A percentile compares a stretch with the other conserved stretches of the same genome.
Conservation (phyloP, 352 stramenopile species). For the Pythium biforme region DNA sequence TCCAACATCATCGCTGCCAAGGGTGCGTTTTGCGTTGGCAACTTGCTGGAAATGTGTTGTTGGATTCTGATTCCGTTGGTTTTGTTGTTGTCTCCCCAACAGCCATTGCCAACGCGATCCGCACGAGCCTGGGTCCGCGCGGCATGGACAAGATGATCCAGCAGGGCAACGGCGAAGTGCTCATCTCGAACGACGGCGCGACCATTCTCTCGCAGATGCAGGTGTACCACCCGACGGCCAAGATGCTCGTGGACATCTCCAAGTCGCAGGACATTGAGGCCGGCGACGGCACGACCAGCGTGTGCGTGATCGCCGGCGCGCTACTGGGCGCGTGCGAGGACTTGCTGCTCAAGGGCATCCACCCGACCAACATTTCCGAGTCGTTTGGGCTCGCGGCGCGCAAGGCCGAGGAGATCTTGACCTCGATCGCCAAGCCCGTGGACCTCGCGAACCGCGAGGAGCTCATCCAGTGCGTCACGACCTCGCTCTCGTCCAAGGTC, state of each 20-base stretch:
- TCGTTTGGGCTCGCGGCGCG: constrained; percentile 93
- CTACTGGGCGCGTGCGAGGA: constrained; percentile 95
- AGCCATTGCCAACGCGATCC: constrained; percentile 97
- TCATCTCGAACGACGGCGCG: constrained; percentile 99
- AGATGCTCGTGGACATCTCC: constrained; percentile 99
- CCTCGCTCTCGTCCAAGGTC: constrained; percentile 97
- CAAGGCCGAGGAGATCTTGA: constrained; percentile 90
- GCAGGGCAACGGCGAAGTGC: constrained; percentile 95
- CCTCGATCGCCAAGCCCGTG: constrained; percentile 90
- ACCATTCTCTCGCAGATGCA: constrained; percentile 99
- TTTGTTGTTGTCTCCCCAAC: constrained; percentile 1
- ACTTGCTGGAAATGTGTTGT: no score
- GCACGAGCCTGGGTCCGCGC: constrained; percentile 96
- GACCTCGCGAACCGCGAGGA: constrained; percentile 93
- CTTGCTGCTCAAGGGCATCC: constrained; percentile 94
- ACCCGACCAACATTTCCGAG: constrained; percentile 97
- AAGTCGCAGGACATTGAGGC: constrained; percentile 99
- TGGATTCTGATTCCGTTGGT: not conserved
- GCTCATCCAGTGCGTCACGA: constrained; percentile 97
- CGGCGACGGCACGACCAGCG: constrained; percentile 96
- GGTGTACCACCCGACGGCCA: constrained; percentile 98
- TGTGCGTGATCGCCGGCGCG: constrained; percentile 98
- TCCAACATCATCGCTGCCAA: constrained; percentile 99
- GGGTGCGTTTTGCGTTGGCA: constrained; percentile 44
- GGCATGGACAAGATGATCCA: constrained; percentile 99